Conservation (phyloP, 805 yeast species). For the Phaffomyces opuntiae region DNA sequence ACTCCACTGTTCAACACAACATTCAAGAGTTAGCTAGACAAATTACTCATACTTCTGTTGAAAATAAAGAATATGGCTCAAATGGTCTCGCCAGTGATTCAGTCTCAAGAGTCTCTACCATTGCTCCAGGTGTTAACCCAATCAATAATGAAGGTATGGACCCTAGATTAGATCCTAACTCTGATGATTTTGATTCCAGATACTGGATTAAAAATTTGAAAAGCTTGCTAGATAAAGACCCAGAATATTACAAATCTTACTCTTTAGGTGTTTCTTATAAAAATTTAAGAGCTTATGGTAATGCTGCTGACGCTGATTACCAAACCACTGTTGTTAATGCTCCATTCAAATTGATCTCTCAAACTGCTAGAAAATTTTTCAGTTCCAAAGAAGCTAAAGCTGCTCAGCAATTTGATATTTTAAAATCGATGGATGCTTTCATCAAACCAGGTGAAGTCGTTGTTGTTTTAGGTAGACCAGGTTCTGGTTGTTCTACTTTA, state of each 20-base stretch:
- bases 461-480: constrained; percentile 69
- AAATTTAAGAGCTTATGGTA: constrained; percentile 52
- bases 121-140: constrained; percentile 31
- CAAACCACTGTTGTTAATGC: constrained; percentile 50
- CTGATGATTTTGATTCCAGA: constrained; percentile 43
- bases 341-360: constrained; percentile 17
- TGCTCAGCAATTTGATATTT: constrained; percentile 32
- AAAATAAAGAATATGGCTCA: background rate
- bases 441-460: constrained; percentile 58
- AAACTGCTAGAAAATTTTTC: constrained; percentile 8
- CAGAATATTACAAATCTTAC: constrained; percentile 49
- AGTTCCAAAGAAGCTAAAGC: constrained; percentile 11
- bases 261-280: constrained; percentile 50
- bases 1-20: constrained; percentile 21
- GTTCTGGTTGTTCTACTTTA: constrained; percentile 71
- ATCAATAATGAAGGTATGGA: constrained; percentile 24
- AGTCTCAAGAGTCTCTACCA: constrained; percentile 2
- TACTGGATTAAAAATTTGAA: constrained; percentile 55
- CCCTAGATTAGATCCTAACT: constrained; percentile 47
- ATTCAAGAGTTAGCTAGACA: constrained; percentile 32
- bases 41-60: constrained; percentile 21
- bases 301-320: constrained; percentile 50
- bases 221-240: constrained; percentile 40
- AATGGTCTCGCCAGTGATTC: background rate
- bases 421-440: constrained; percentile 60